phyloP scores from a whole-genome alignment of 2,329 filamentous ascomycete species.

The Drechslera avenae region DNA sequence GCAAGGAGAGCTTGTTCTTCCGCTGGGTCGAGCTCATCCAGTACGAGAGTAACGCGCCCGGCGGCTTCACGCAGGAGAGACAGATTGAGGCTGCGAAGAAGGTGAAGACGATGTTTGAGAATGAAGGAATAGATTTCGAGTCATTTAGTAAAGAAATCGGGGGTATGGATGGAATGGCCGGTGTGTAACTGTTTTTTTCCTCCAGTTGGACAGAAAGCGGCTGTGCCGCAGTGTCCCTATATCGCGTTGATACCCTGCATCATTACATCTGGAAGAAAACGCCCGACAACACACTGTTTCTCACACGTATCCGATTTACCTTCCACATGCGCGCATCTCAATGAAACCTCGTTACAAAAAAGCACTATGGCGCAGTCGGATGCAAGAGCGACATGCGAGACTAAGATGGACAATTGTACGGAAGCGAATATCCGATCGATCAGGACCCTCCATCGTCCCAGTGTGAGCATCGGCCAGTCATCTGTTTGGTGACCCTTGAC shows the following conservation, averaged over 20 bases:
- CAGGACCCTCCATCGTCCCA: neutral
- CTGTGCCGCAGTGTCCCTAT: neutral
- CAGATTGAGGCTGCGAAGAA: slow-evolving; percentile 74
- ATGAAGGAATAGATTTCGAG: slow-evolving; percentile 81
- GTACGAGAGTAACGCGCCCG: slow-evolving; percentile 78
- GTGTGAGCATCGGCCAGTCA: neutral
- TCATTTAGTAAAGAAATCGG: slow-evolving; percentile 74
- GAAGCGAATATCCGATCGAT: no score
- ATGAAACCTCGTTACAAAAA: no score
- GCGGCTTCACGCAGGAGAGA: slow-evolving; percentile 75
- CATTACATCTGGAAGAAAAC: neutral
- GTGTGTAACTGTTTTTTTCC: neutral
- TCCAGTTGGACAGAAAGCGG: neutral
- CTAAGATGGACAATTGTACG: no score
- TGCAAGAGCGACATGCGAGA: no score
- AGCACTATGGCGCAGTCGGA: no score
- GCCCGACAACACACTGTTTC: no score
- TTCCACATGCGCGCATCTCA: no score
- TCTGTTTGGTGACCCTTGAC: neutral
- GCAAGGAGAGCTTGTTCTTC: slow-evolving; percentile 89
- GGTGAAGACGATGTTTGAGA: slow-evolving; percentile 75
- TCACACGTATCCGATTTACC: no score
- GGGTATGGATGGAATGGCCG: slow-evolving; percentile 55
- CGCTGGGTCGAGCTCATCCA: slow-evolving; percentile 92
- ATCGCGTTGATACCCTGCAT: slow-evolving; percentile 1